Evolutionary conservation across 805 yeast species (phyloP), one percentile per base, ranked within the genome.

Genomic region (Dipodascopsis tothii): DNA sequence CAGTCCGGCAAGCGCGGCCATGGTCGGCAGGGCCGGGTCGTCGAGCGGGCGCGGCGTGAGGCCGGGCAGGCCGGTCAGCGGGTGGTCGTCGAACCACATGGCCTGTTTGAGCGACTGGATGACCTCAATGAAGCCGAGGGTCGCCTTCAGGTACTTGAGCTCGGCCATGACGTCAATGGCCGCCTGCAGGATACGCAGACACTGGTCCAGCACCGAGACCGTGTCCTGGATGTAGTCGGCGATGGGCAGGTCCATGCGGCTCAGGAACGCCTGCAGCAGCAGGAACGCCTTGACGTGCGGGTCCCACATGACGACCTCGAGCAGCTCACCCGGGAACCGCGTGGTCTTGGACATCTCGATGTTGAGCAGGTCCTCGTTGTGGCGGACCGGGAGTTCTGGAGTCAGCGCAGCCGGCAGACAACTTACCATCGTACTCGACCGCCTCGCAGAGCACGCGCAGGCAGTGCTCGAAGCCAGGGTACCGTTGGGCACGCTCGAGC

Each of bases 161-260:
- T 90, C 96, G 2, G 95, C 77, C 1, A 92, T 79, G 18, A 84
- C 85, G 64, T 92, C 99, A 46, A 90, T 80, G 54, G 75, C 81
- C 0, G 97, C 96, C 60, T 92, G 98, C 42, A 88, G 65, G 50
- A 92, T 81, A 74, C 98, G 94, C 58, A 92, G 69, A 5, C 94
- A 78, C 66, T 92, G 98, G 59, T 94, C 99, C 45, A 92, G 67
- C 6, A 92, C 95, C 0, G 96, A 80, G 11, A 87, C 77, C 0
- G 95, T 87, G 63, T 92, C 98, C 60, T 90, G 97, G 6, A 82
- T 71, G 60, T 92, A 92, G 69, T 92, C 99, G 0, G 95, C 94
- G 57, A 92, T 84, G 1, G 97, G 98, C 38, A 92, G 68, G 46
- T 84, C 92, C 4, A 77, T 68, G 38, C 87, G 66, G 30, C 75